phyloP scores from a whole-genome alignment of 768 basidiomycete genomes.

The Macrolepiota albuminosa region DNA sequence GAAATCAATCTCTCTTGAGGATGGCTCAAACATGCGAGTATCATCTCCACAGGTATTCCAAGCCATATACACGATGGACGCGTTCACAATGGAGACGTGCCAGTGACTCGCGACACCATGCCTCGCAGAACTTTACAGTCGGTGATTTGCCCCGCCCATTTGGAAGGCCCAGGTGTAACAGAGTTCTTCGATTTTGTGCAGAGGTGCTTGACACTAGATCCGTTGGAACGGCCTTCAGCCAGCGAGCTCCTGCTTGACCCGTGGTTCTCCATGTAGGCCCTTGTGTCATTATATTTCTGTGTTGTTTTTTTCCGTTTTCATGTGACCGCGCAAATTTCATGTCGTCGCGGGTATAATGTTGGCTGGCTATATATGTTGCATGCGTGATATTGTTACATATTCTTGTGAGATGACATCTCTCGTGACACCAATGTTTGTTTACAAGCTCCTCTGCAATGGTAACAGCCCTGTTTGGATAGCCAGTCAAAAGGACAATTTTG shows the following conservation, averaged over 20 bases:
- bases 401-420: too few relatives aligned
- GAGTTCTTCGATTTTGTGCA: not conserved
- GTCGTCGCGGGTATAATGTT: too few relatives aligned
- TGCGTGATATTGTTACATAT: too few relatives aligned
- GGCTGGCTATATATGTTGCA: too few relatives aligned
- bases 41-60: not conserved
- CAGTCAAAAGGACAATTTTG: too few relatives aligned
- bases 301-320: too few relatives aligned
- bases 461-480: too few relatives aligned
- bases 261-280: not conserved
- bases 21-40: not conserved
- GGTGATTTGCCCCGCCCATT: not conserved
- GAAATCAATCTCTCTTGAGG: not conserved
- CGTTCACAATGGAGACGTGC: not conserved
- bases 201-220: conserved; percentile 2
- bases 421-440: too few relatives aligned
- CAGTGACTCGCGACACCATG: not conserved
- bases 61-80: not conserved
- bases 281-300: not conserved
- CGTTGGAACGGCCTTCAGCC: not conserved
- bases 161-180: not conserved
- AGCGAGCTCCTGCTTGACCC: conserved; percentile 3
- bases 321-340: too few relatives aligned
- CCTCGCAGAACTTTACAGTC: not conserved
- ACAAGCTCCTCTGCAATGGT: too few relatives aligned